Base-by-base conservation (phyloP, 208 protist genomes). In the Trypanosoma platydactyli region DNA sequence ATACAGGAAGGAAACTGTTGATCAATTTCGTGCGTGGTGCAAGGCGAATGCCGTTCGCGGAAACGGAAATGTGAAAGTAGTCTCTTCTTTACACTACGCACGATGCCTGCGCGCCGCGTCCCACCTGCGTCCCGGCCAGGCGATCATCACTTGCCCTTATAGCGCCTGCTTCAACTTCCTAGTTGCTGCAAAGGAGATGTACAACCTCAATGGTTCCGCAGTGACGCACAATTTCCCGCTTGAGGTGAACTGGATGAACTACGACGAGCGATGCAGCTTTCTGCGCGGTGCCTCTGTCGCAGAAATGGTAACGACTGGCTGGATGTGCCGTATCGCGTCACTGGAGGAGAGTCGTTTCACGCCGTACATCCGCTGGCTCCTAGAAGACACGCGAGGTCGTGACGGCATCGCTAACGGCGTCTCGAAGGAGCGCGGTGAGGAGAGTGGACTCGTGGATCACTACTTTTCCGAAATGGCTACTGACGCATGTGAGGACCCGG, bases 161-260 rank as follows among this genome's bases (percentile, higher is more conserved):
- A 78, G 75, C 29, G 75, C 83, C 5, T 89, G 81, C 58, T 92
- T 92, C 53, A 95, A 92, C 69, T 93, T 87, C 52, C 68, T 95
- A 3, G 73, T 74, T 35, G 85, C 84, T 24, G 80, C 84, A 22
- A 70, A 71, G 53, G 86, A 92, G 70, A 90, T 92, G 80, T 86
- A 68, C 65, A 51, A 46, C 29, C 29, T 55, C 30, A 71, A 71
- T 25, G 51, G 69, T 16, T 44, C 12, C 42, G 55, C 62, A 27
- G 18, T 40, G n/a, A 55, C 59, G 5, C 68, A 68, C 29, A 70
- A 52, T 35, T 95, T 95, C 49, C 89, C 89, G 38, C 60, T 92
- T 11, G 80, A 82, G 67, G 61, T 95, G 51, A 89, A 92, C 68
- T 95, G 89, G 86, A 89, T 92, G 79, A 95, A 95, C 64, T 92